phyloP scores from a whole-genome alignment of 331 rosid species.

The Quercus phellos region DNA sequence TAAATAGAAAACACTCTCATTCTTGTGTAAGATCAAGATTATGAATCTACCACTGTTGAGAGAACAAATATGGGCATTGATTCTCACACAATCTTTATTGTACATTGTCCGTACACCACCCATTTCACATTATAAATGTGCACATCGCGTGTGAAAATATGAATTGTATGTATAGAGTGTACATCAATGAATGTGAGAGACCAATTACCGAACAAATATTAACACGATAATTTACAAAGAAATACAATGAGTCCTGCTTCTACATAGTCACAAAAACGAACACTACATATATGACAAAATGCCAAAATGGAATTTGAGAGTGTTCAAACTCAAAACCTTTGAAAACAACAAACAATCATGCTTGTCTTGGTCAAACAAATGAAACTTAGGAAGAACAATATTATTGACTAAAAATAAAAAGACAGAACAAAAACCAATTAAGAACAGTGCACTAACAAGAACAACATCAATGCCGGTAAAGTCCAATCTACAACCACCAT shows the following conservation, averaged over 20 bases:
- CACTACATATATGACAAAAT: neutral
- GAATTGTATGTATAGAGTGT: no score
- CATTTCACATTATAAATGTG: no score
- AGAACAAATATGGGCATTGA: neutral
- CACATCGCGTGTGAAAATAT: no score
- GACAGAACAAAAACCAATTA: neutral
- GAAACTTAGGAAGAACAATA: neutral
- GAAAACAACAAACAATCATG: neutral
- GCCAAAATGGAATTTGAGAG: neutral
- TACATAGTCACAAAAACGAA: neutral
- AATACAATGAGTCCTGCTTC: neutral
- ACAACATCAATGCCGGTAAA: constrained; percentile 56
- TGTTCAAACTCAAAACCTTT: neutral
- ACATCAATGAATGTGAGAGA: no score
- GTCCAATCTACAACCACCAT: constrained; percentile 64
- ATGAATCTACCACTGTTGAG: neutral
- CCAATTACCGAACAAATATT: no score
- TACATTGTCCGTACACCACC: no score
- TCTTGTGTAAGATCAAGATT: neutral
- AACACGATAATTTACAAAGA: neutral
- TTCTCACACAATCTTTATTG: no score
- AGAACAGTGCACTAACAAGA: constrained; percentile 40
- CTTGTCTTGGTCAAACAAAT: neutral
- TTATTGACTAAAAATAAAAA: neutral
- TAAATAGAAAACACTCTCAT: neutral